These are phyloP conservation scores for Podaxis sp. DNA, from an alignment of 768 basidiomycete species.

Conservation along the genomic window DNA sequence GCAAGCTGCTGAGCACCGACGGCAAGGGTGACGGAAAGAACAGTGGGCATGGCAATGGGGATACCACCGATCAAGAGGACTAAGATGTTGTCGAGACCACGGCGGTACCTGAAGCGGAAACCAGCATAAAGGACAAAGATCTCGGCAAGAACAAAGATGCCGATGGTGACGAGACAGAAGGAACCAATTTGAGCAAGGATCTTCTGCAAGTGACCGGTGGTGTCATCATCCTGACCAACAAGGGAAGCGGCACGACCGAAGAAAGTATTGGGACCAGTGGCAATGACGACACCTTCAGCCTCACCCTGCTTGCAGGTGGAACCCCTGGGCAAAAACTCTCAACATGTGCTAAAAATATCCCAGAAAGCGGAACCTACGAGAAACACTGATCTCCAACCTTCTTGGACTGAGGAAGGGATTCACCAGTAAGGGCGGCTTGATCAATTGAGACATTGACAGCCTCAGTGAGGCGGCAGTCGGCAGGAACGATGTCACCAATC, in stretches of 20 bases:
- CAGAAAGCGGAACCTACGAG: slow-evolving; percentile 61
- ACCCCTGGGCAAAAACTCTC: slow-evolving; percentile 46
- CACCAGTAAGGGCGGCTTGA: slow-evolving; percentile 96
- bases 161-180: slow-evolving; percentile 95
- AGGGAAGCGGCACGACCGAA: slow-evolving; percentile 98
- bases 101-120: slow-evolving; percentile 88
- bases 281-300: slow-evolving; percentile 97
- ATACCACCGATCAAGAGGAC: slow-evolving; percentile 99
- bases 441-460: slow-evolving; percentile 98
- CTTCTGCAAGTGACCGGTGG: slow-evolving; percentile 97
- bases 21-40: slow-evolving; percentile 95
- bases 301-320: slow-evolving; percentile 99
- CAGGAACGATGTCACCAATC: slow-evolving; percentile 97
- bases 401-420: slow-evolving; percentile 91
- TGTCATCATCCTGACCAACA: slow-evolving; percentile 96
- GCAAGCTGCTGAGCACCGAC: slow-evolving; percentile 99
- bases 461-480: slow-evolving; percentile 95
- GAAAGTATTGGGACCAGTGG: slow-evolving; percentile 97
- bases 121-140: slow-evolving; percentile 92
- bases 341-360: slow-evolving; percentile 1
- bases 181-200: slow-evolving; percentile 97
- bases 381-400: slow-evolving; percentile 95
- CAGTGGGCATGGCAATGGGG: slow-evolving; percentile 99
- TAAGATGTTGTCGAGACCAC: slow-evolving; percentile 94
- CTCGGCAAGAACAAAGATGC: slow-evolving; percentile 92